Evolutionary conservation across 495 filamentous ascomycete genomes (phyloP).

Genomic region (Penicillium arizonense): DNA sequence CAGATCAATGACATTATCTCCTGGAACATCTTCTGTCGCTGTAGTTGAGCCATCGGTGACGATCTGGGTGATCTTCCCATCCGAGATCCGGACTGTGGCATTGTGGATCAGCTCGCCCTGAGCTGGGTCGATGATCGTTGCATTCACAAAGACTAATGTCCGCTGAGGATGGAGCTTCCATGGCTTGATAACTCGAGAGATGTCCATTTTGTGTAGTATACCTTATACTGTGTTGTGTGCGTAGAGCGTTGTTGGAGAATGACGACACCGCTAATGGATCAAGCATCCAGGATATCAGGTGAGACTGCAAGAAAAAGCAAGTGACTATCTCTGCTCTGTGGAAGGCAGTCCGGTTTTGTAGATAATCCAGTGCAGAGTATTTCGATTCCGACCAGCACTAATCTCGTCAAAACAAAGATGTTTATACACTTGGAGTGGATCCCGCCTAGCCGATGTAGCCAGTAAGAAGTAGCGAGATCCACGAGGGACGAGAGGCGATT

Average conservation of each 20-base stretch:
- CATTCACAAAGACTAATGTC: constrained; percentile 25
- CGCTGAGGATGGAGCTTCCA: constrained; percentile 27
- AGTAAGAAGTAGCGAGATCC: neutral
- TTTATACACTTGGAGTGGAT: neutral
- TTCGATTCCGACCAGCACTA: neutral
- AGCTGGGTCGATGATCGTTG: constrained; percentile 30
- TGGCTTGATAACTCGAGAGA: constrained; percentile 26
- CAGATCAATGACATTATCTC: constrained; percentile 32
- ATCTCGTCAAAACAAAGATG: neutral
- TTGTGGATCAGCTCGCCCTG: constrained; percentile 24
- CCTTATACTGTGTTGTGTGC: neutral
- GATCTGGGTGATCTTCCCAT: constrained; percentile 23
- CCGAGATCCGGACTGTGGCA: constrained; percentile 21
- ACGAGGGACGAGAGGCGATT: neutral
- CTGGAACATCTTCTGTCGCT: neutral
- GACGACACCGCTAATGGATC: neutral
- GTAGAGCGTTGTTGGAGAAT: neutral
- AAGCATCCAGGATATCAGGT: neutral
- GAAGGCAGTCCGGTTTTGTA: neutral
- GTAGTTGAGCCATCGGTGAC: constrained; percentile 1
- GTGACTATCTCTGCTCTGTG: neutral
- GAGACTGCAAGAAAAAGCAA: neutral
- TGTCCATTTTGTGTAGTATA: constrained; percentile 10
- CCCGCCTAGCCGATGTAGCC: constrained; percentile 1
- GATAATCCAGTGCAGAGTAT: neutral